Evolutionary conservation across 306 rosid species (phyloP).

Genomic region (Rubus idaeus): DNA sequence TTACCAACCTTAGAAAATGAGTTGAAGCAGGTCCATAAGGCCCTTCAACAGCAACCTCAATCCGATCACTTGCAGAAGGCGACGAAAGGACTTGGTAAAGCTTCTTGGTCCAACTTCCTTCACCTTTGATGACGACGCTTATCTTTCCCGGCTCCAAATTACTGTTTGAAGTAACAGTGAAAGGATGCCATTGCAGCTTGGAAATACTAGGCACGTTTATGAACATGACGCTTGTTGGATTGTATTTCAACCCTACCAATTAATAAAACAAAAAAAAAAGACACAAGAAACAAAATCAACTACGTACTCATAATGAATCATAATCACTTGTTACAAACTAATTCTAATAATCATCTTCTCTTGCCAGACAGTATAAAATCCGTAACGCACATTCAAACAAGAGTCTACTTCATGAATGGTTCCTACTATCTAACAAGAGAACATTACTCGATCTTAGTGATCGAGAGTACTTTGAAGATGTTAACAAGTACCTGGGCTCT

Average conservation of each 20-base stretch:
- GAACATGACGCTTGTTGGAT: conserved; percentile 68
- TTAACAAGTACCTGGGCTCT: conserved; percentile 39
- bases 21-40: conserved; percentile 70
- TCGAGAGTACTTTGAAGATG: neutral
- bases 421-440: neutral
- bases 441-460: neutral
- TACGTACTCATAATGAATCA: neutral
- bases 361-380: neutral
- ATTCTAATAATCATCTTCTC: neutral
- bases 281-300: neutral
- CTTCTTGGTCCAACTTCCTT: conserved; percentile 69
- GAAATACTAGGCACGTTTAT: conserved; percentile 73
- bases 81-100: conserved; percentile 61
- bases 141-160: conserved; percentile 60
- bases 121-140: conserved; percentile 62
- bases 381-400: neutral
- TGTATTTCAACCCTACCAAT: conserved; percentile 58
- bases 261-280: neutral
- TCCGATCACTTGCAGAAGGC: conserved; percentile 42
- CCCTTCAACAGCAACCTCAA: conserved; percentile 62
- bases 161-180: conserved; percentile 64
- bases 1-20: conserved; percentile 47
- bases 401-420: neutral
- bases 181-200: conserved; percentile 95
- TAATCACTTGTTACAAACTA: neutral